Evolutionary conservation across 331 rosid species (phyloP).

Genomic region (Rhamnella rubrinervis): DNA sequence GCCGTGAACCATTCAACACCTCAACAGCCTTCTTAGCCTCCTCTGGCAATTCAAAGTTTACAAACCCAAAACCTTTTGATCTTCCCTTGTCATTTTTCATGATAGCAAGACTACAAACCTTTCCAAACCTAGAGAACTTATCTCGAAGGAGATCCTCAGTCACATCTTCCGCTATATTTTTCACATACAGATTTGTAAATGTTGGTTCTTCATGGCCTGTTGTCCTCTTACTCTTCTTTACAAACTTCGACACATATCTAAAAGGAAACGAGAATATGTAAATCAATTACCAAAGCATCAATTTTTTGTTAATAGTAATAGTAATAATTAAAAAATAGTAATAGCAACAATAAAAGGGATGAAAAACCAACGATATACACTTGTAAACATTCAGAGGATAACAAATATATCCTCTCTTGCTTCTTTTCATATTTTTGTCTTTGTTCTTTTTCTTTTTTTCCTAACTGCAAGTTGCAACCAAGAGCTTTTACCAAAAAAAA

Average conservation of each 20-base stretch:
- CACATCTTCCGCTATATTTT: constrained; percentile 16
- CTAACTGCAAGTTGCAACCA: no score
- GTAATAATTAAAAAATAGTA: background rate
- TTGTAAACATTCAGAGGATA: no score
- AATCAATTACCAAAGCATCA: background rate
- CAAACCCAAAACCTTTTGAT: constrained; percentile 28
- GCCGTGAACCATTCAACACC: constrained; percentile 11
- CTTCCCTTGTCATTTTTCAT: constrained; percentile 18
- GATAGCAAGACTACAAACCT: constrained; percentile 9
- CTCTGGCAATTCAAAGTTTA: constrained; percentile 4
- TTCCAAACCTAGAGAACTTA: constrained; percentile 16
- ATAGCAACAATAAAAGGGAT: background rate
- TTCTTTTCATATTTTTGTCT: no score
- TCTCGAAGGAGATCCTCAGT: constrained; percentile 13
- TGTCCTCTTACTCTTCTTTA: constrained; percentile 11
- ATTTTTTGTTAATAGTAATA: background rate
- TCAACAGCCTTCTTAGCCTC: constrained; percentile 20
- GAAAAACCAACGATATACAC: background rate
- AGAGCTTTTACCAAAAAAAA: no score
- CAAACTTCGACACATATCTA: constrained; percentile 21
- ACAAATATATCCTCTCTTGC: no score
- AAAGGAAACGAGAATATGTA: background rate
- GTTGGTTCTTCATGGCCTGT: constrained; percentile 3
- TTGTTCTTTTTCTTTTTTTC: no score
- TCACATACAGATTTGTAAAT: constrained; percentile 22